Evolutionary conservation across 2,329 filamentous ascomycete species (phyloP).

Genomic region (Huntiella savannae): DNA sequence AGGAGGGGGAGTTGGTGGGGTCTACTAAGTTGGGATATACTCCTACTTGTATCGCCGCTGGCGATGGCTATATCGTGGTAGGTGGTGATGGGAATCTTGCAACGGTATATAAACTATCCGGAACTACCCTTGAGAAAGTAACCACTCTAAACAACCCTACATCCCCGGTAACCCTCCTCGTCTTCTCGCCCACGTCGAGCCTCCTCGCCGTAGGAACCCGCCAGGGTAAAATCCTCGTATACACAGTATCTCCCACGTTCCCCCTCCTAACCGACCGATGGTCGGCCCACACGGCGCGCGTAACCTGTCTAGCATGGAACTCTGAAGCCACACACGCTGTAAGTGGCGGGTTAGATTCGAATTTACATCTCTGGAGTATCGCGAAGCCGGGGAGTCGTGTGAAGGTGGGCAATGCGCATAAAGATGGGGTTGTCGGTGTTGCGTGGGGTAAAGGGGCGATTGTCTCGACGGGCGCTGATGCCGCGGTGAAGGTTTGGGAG

Average conservation of each 20-base stretch:
- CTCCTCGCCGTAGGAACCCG: slow-evolving; percentile 68
- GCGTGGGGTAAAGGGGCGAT: slow-evolving; percentile 56
- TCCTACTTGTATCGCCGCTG: slow-evolving; percentile 53
- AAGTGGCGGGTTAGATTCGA: slow-evolving; percentile 76
- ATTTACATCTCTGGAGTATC: slow-evolving; percentile 82
- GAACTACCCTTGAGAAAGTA: slow-evolving; percentile 33
- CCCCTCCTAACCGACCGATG: slow-evolving; percentile 58
- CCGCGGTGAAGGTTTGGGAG: slow-evolving; percentile 73
- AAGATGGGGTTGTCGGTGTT: slow-evolving; percentile 83
- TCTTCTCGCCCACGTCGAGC: slow-evolving; percentile 62
- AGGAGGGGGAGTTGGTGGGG: slow-evolving; percentile 40
- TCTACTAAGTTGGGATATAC: slow-evolving; percentile 40
- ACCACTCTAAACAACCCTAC: slow-evolving; percentile 48
- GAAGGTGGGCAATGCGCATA: slow-evolving; percentile 76
- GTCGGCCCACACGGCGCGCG: slow-evolving; percentile 40
- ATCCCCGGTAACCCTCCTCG: slow-evolving; percentile 55
- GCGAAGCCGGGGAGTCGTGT: slow-evolving; percentile 65
- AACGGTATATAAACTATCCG: slow-evolving; percentile 45
- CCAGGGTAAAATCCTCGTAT: slow-evolving; percentile 74
- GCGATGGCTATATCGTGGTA: slow-evolving; percentile 49
- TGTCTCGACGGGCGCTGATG: slow-evolving; percentile 69
- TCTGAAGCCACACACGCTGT: slow-evolving; percentile 56
- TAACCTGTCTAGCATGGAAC: slow-evolving; percentile 54
- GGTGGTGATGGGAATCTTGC: slow-evolving; percentile 55
- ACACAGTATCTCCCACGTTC: slow-evolving; percentile 30